phyloP scores from a whole-genome alignment of 371 early-diverging fungal genomes.

The Saksenaea oblongispora region DNA sequence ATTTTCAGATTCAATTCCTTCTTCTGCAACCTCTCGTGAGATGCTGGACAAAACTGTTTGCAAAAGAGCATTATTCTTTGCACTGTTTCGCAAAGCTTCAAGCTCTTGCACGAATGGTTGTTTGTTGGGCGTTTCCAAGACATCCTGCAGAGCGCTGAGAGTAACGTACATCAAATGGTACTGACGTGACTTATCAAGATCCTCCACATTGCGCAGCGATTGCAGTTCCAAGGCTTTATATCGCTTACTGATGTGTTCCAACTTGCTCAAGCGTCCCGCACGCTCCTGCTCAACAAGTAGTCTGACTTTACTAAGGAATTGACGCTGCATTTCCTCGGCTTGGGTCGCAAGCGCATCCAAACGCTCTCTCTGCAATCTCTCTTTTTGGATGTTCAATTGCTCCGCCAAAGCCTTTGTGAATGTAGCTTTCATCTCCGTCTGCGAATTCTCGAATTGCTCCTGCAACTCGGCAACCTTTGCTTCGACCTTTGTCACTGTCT shows the following conservation, averaged over 20 bases:
- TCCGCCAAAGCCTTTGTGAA: slow-evolving; percentile 29
- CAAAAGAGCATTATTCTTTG: slow-evolving; percentile 52
- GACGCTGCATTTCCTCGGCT: slow-evolving; percentile 52
- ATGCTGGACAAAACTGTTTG: slow-evolving; percentile 61
- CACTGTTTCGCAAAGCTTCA: slow-evolving; percentile 55
- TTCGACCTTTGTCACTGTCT: slow-evolving; percentile 17
- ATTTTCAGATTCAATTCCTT: slow-evolving; percentile 67
- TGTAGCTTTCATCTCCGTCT: slow-evolving; percentile 16
- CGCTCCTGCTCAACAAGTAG: slow-evolving; percentile 85
- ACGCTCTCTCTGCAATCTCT: slow-evolving; percentile 39
- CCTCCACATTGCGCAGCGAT: slow-evolving; percentile 56
- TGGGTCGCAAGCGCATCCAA: slow-evolving; percentile 43
- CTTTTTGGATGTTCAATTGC: slow-evolving; percentile 41
- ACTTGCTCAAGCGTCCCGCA: slow-evolving; percentile 78
- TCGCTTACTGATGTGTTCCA: slow-evolving; percentile 78
- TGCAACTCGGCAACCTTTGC: slow-evolving; percentile 40
- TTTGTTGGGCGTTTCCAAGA: slow-evolving; percentile 29
- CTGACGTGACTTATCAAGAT: slow-evolving; percentile 48
- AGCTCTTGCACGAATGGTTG: slow-evolving; percentile 72
- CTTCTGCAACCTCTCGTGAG: slow-evolving; percentile 50
- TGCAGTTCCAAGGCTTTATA: slow-evolving; percentile 71
- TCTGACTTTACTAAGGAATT: slow-evolving; percentile 69
- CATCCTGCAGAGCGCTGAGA: slow-evolving; percentile 51
- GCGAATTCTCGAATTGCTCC: slow-evolving; percentile 31
- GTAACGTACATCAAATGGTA: slow-evolving; percentile 52